Conservation (phyloP, 306 rosid genomes). For the barrel medic (Medicago truncatula) region MtrunA17r5.0-ANR NC_053048.1:43364501-43365000, state of each 20-base stretch:
- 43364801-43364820: slow-evolving; percentile 12
- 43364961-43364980: slow-evolving; percentile 29
- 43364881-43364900: slow-evolving; percentile 49
- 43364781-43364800: not conserved
- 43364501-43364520: not conserved
- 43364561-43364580: not conserved
- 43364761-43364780: slow-evolving; percentile 8
- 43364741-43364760: slow-evolving; percentile 32
- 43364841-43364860: slow-evolving; percentile 5
- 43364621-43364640: slow-evolving; percentile 11
- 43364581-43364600: not conserved
- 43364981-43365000: slow-evolving; percentile 35
- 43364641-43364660: slow-evolving; percentile 10
- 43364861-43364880: slow-evolving; percentile 45
- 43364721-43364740: slow-evolving; percentile 28
- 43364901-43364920: slow-evolving; percentile 56
- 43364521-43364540: not conserved
- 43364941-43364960: slow-evolving; percentile 25
- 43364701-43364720: slow-evolving; percentile 4
- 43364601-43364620: slow-evolving; percentile 9
- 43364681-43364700: slow-evolving; percentile 20
- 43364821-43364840: not conserved
- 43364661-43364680: slow-evolving; percentile 18
- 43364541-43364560: not conserved
- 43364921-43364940: slow-evolving; percentile 73